Percentiles rank a stretch among this genome's conserved stretches.
Evolutionary conservation across 1,284 basidiomycete species (phyloP).

Genomic region (Coriolopsis trogii): DNA sequence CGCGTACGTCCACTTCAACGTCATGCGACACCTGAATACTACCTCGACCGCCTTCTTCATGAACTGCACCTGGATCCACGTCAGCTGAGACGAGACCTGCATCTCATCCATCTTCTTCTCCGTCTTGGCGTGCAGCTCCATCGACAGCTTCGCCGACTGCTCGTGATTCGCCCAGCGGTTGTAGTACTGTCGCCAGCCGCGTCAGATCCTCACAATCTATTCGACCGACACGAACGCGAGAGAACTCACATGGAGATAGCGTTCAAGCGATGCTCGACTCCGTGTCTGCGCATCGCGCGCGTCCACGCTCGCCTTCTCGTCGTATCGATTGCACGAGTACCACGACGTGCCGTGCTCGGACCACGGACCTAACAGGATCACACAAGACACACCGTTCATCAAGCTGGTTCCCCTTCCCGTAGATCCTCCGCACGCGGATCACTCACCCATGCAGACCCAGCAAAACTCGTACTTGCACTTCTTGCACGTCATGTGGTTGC

Average conservation of each 20-base stretch:
- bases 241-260: slow-evolving; percentile 91
- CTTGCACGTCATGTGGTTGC: slow-evolving; percentile 99
- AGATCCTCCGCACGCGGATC: not conserved
- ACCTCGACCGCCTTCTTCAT: slow-evolving; percentile 97
- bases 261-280: slow-evolving; percentile 88
- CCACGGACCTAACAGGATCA: slow-evolving; percentile 80
- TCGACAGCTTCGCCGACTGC: slow-evolving; percentile 93
- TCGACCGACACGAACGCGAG: slow-evolving; percentile 1
- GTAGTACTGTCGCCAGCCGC: too few species aligned
- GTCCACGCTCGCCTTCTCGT: slow-evolving; percentile 89
- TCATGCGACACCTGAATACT: slow-evolving; percentile 89
- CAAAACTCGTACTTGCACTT: slow-evolving; percentile 94
- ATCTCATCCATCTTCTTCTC: slow-evolving; percentile 99
- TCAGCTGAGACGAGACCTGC: slow-evolving; percentile 88
- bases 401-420: too few species aligned
- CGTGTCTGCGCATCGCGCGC: slow-evolving; percentile 90
- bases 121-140: slow-evolving; percentile 91
- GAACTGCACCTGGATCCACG: slow-evolving; percentile 99
- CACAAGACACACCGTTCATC: too few species aligned
- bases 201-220: slow-evolving; percentile 4
- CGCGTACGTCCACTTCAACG: slow-evolving; percentile 99
- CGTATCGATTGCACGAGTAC: slow-evolving; percentile 98
- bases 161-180: slow-evolving; percentile 99
- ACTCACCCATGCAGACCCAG: slow-evolving; percentile 78
- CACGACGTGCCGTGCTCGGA: slow-evolving; percentile 96